Evolutionary conservation across 1,284 basidiomycete species (phyloP).

Genomic region (Wolfiporia cocos): DNA sequence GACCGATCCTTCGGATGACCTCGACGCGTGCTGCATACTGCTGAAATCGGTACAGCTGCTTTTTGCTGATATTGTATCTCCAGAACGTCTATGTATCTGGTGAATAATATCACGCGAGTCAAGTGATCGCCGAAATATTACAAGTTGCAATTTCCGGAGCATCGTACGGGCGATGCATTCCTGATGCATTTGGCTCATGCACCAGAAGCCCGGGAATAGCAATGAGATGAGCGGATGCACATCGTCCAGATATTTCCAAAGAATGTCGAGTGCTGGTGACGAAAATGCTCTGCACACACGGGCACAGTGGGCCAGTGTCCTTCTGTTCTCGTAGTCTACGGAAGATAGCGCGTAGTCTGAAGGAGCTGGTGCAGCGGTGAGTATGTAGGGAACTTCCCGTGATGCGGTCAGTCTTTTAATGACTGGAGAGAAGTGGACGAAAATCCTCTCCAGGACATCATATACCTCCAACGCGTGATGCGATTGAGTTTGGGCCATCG

Average conservation of each 20-base stretch:
- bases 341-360: background rate
- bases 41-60: background rate
- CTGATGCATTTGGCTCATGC: background rate
- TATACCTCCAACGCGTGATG: no score
- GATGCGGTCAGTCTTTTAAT: no score
- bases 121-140: background rate
- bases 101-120: background rate
- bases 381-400: background rate
- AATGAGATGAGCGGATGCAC: constrained; percentile 1
- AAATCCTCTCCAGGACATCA: no score
- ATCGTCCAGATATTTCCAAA: constrained; percentile 1
- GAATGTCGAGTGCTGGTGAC: constrained; percentile 1
- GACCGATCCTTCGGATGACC: background rate
- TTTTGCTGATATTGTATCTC: background rate
- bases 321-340: background rate
- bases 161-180: background rate
- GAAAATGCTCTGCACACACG: constrained; percentile 1
- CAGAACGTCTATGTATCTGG: background rate
- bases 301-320: background rate
- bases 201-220: background rate
- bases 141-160: no score
- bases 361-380: background rate
- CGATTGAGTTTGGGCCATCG: no score
- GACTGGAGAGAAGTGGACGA: no score
- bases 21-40: background rate